Evolutionary conservation across 352 stramenopile genomes (phyloP).

Genomic region (Globisporangium cylindrosporum): DNA sequence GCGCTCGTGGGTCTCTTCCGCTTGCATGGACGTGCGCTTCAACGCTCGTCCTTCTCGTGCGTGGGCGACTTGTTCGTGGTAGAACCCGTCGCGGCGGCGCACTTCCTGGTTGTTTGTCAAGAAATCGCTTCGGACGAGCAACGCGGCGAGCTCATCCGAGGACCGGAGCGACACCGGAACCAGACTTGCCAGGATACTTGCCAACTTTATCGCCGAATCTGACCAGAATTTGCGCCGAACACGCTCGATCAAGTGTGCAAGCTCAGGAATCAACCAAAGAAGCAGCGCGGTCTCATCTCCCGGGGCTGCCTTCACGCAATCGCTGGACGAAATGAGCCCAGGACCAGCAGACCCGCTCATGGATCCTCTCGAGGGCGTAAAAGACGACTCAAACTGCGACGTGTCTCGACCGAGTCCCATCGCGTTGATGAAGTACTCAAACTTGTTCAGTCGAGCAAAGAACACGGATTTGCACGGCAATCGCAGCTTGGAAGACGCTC

Average conservation of each 20-base stretch:
- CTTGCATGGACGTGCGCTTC: conserved; percentile 51
- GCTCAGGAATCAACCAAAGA: conserved; percentile 74
- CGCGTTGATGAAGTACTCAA: conserved; percentile 83
- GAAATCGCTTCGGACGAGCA: conserved; percentile 67
- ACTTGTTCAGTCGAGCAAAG: conserved; percentile 73
- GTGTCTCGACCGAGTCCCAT: conserved; percentile 73
- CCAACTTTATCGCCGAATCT: conserved; percentile 65
- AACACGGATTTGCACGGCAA: conserved; percentile 62
- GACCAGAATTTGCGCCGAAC: conserved; percentile 69
- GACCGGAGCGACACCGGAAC: conserved; percentile 63
- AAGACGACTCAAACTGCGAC: conserved; percentile 71
- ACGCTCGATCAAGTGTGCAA: conserved; percentile 60
- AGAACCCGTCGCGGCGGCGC: conserved; percentile 72
- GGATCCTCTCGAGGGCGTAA: conserved; percentile 51
- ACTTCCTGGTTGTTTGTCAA: conserved; percentile 72
- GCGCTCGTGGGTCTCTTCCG: conserved; percentile 61
- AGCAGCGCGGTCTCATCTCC: conserved; percentile 77
- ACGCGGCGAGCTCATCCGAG: conserved; percentile 52
- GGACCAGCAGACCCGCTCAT: conserved; percentile 6
- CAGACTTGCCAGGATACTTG: conserved; percentile 59
- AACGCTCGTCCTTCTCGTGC: conserved; percentile 65
- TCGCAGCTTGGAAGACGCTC: conserved; percentile 31
- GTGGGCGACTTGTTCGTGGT: conserved; percentile 82
- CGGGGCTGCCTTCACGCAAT: conserved; percentile 55
- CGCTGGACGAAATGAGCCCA: conserved; percentile 51